Evolutionary conservation across 306 rosid species (phyloP), one percentile per base, ranked within the genome.

Genomic region (Pterocarpus santalinus): DNA sequence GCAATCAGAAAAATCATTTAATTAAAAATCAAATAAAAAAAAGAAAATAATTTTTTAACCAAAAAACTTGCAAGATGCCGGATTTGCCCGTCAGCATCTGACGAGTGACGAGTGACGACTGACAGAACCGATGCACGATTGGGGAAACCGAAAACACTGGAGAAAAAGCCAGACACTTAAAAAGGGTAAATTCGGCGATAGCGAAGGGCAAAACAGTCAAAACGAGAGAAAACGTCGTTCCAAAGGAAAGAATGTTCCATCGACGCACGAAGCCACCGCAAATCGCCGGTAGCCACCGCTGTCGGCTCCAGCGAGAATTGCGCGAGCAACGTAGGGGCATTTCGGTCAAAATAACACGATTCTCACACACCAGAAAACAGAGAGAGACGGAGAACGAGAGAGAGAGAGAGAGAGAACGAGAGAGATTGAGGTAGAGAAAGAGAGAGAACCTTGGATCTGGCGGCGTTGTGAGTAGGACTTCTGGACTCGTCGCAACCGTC

Each of bases 401-500:
- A 73, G 53, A 51, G 73, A 56, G 12, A 38, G 61, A 55, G 76
- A 15, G 13, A 36, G 69, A 12, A 7, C 11, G 2, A 14, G 16
- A 62, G 8, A 34, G 36, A 73, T 49, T 35, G 32, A 44, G 22
- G 70, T 2, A 58, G 41, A 65, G 8, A 39, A 10, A 30, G 63
- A 61, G 11, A 77, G 56, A 14, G 8, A 13, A 94, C 98, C 99
- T 95, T 91, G 89, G 95, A 95, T 95, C 97, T 90, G 89, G 90
- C 69, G 77, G 88, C 77, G 39, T 87, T 43, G 17, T 53, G 90
- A 84, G 32, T 55, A 55, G 61, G 61, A 32, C 61, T 55, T 55
- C 88, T 87, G 32, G 92, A 88, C 15, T 90, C 97, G 66, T 93
- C 98, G 65, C 62, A 90, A 70, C 89, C 94, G 41, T 91, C 97